These are phyloP conservation scores for Pseudozyma flocculosa DNA, from an alignment of 1,284 basidiomycete species.

Conservation along the genomic window DNA sequence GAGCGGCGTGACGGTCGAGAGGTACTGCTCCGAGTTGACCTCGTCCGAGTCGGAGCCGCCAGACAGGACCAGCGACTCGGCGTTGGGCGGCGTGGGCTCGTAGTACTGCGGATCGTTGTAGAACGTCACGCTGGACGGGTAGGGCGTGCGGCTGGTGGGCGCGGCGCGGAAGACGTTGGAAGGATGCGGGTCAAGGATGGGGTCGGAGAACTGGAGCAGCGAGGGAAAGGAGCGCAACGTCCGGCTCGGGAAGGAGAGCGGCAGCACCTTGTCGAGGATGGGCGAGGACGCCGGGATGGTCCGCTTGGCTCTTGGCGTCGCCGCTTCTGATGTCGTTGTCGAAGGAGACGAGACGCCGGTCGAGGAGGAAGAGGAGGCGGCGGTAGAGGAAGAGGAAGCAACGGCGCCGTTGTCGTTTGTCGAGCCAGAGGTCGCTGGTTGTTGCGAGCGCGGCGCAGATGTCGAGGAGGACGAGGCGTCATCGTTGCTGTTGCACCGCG, in stretches of 20 bases:
- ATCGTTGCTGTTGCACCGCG: too few relatives aligned
- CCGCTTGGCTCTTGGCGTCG: constrained; percentile 1
- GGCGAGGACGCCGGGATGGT: constrained; percentile 24
- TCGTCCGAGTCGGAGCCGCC: constrained; percentile 34
- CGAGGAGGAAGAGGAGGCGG: too few relatives aligned
- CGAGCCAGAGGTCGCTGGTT: too few relatives aligned
- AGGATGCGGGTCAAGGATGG: constrained; percentile 52
- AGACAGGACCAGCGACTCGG: constrained; percentile 41
- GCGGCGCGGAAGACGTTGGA: constrained; percentile 25
- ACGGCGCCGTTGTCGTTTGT: too few relatives aligned
- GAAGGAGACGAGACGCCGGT: too few relatives aligned
- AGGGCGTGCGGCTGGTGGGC: constrained; percentile 22
- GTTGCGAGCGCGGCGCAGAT: too few relatives aligned
- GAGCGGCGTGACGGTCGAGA: constrained; percentile 52
- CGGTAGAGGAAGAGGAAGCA: too few relatives aligned
- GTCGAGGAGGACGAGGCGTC: too few relatives aligned
- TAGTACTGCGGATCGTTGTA: constrained; percentile 49
- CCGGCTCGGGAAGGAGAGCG: constrained; percentile 29
- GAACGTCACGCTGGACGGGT: constrained; percentile 37
- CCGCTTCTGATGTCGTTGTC: too few relatives aligned
- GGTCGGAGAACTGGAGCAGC: constrained; percentile 52
- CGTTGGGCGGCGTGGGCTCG: constrained; percentile 36
- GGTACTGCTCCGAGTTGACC: constrained; percentile 44
- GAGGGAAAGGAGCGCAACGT: constrained; percentile 44
- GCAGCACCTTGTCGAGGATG: constrained; percentile 41